Base-by-base conservation (phyloP, 495 filamentous ascomycete species). In the Rusavskia elegans region DNA sequence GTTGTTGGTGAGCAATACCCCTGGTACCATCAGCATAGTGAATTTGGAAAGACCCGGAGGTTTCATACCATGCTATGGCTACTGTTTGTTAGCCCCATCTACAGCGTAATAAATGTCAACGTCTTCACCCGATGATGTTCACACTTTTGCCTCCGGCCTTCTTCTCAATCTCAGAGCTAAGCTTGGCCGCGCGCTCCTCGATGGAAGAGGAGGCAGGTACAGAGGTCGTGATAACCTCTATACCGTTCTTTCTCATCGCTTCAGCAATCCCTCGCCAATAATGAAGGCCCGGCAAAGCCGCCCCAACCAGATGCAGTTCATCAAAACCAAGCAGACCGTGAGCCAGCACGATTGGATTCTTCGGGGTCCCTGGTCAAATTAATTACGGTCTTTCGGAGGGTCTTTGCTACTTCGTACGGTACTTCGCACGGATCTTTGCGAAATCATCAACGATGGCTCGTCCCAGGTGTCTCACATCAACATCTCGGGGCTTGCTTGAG, bases 201-300 rank as follows among this genome's bases (percentile, higher is more conserved):
- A 96, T 92, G 19, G 81, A 83, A 1, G 76, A 82, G 7, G 80
- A 83, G 0, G 89, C 75, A 5, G 89, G 87, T 13, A 96, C 89
- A 3, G 79, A 75, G 8, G 87, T 79, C 3, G 79, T 85, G 48
- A 95, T 86, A 35, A 96, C 87, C 56, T 89, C 76, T 17, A 87
- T 73, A 3, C 80, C 81, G 55, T 84, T 82, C 44, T 81, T 75
- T 10, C 64, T 68, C 19, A 96, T 68, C 2, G 84, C 87, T 53
- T 92, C 84, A 36, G 76, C 79, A 55, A 97, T 95, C 1, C 90
- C 90, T 35, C 84, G 80, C 90, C 90, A 97, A 64, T 97, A 97
- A 37, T 85, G 78, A 21, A 97, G 78, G 3, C 82, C 76, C 0
- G 88, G 89, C 2, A 95, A 65, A 53, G 75, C 75, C 40, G 68